phyloP scores from a whole-genome alignment of 352 stramenopile species.

The Phytophthora colocasiae region DNA sequence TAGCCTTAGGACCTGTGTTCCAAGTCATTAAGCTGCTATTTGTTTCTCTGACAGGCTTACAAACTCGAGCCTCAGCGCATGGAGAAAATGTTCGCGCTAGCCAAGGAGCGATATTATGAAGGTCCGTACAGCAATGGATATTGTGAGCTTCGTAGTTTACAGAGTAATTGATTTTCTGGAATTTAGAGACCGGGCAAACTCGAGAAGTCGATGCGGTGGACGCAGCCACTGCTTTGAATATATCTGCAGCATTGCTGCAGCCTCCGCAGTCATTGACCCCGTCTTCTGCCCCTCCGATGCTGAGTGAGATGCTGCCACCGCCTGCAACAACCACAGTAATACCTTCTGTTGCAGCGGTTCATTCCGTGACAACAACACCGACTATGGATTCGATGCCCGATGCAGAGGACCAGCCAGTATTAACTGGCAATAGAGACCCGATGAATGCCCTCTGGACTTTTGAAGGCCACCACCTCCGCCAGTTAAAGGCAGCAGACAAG shows the following conservation, averaged over 20 bases:
- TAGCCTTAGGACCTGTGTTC: background rate
- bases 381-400: constrained; percentile 27
- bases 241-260: constrained; percentile 22
- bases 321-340: background rate
- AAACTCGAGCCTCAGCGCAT: constrained; percentile 55
- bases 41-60: constrained; percentile 46
- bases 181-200: constrained; percentile 20
- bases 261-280: background rate
- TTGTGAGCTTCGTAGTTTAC: background rate
- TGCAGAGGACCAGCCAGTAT: constrained; percentile 12
- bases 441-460: constrained; percentile 80
- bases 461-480: constrained; percentile 56
- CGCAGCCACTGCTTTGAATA: constrained; percentile 12
- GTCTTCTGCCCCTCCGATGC: constrained; percentile 15
- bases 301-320: constrained; percentile 28
- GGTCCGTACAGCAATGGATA: constrained; percentile 12
- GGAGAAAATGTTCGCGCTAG: constrained; percentile 53
- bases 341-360: constrained; percentile 9
- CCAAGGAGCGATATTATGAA: constrained; percentile 52
- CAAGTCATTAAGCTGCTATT: too few species aligned
- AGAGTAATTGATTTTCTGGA: constrained; percentile 1
- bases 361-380: constrained; percentile 11
- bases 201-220: constrained; percentile 17
- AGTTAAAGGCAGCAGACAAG: constrained; percentile 49
- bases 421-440: constrained; percentile 42